A percentile compares a stretch with the other conserved stretches of the same genome.
phyloP scores from a whole-genome alignment of 1,139 yeast species.

The Lodderomyces parapsilosis region DNA sequence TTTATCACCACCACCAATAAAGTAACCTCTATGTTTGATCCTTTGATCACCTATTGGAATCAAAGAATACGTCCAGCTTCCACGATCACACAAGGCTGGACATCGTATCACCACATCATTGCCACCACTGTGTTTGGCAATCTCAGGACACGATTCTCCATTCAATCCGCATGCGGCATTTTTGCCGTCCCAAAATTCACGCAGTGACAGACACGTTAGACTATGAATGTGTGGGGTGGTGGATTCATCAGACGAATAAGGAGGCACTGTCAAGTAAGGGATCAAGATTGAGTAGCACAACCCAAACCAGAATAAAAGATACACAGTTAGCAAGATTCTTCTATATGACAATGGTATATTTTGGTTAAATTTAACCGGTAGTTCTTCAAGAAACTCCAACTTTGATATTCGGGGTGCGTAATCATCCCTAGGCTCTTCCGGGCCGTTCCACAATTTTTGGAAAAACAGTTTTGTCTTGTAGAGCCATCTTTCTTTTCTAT shows the following conservation, averaged over 20 bases:
- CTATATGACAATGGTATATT: constrained; percentile 28
- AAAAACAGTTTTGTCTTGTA: constrained; percentile 8
- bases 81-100: constrained; percentile 84
- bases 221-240: constrained; percentile 22
- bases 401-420: constrained; percentile 37
- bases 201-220: constrained; percentile 40
- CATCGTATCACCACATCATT: constrained; percentile 64
- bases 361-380: constrained; percentile 40
- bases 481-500: background rate
- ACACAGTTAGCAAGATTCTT: constrained; percentile 29
- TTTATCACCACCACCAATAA: constrained; percentile 69
- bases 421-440: constrained; percentile 45
- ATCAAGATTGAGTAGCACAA: constrained; percentile 26
- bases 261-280: constrained; percentile 41
- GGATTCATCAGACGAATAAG: constrained; percentile 21
- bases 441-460: constrained; percentile 49
- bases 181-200: constrained; percentile 66
- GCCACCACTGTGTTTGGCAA: constrained; percentile 5
- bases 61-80: constrained; percentile 76
- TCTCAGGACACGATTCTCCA: constrained; percentile 56
- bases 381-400: constrained; percentile 35
- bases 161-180: constrained; percentile 75
- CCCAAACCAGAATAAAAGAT: constrained; percentile 37
- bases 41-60: constrained; percentile 69
- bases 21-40: constrained; percentile 69